A percentile compares a stretch with the other conserved stretches of the same genome.
Evolutionary conservation across 805 yeast genomes (phyloP).

Genomic region (Candida morakotiae): DNA sequence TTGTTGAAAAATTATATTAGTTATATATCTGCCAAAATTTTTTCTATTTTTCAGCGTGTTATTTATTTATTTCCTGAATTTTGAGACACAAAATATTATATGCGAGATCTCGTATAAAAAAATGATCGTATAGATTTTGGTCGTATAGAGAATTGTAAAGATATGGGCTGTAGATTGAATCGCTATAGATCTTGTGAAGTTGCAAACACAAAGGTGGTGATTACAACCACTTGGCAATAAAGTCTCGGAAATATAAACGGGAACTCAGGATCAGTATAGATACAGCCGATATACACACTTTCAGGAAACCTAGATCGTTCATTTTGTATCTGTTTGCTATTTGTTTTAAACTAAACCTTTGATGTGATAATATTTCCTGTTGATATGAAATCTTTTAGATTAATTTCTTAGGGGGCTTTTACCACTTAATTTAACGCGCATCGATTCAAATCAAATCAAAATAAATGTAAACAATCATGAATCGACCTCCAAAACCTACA

Average conservation of each 20-base stretch:
- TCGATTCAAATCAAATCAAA: not conserved
- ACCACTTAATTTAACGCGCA: slow-evolving; percentile 1
- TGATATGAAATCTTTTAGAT: not conserved
- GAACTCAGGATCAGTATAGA: too few species aligned
- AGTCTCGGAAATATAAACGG: too few species aligned
- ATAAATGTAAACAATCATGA: slow-evolving; percentile 6
- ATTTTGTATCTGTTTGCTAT: too few species aligned
- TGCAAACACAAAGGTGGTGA: too few species aligned
- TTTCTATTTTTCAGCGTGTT: slow-evolving; percentile 2
- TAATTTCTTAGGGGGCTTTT: slow-evolving; percentile 1
- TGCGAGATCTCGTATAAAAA: slow-evolving; percentile 4
- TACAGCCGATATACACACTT: too few species aligned
- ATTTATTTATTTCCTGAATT: not conserved
- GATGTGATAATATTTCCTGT: too few species aligned
- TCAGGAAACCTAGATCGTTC: too few species aligned
- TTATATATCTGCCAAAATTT: not conserved
- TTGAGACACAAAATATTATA: slow-evolving; percentile 1
- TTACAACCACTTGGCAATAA: too few species aligned
- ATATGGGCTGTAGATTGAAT: too few species aligned
- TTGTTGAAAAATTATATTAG: not conserved
- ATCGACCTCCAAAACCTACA: slow-evolving; percentile 10
- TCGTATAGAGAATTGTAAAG: slow-evolving; percentile 3
- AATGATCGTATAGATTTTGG: not conserved
- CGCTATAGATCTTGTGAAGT: too few species aligned
- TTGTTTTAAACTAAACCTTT: too few species aligned